Percentiles rank a stretch among this genome's conserved stretches.
Evolutionary conservation across 345 rosid genomes (phyloP).

Genomic region (Linum tenue): DNA sequence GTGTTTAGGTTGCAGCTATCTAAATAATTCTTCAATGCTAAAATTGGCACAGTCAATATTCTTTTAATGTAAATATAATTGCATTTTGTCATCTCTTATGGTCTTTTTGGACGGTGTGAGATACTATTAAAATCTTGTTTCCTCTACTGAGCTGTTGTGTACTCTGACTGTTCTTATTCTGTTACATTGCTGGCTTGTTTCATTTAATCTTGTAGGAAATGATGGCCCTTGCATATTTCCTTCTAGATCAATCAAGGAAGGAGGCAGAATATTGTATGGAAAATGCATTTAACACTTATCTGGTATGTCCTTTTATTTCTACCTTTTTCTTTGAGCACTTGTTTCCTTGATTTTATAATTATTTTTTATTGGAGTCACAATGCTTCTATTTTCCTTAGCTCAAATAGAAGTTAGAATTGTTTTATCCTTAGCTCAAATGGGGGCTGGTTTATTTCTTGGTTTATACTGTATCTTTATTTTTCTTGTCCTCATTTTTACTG

Average conservation of each 20-base stretch:
- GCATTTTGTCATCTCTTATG: neutral
- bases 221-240: conserved; percentile 85
- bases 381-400: neutral
- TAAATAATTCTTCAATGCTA: neutral
- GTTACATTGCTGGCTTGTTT: conserved; percentile 9
- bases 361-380: neutral
- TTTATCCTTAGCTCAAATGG: neutral
- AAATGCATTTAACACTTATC: conserved; percentile 83
- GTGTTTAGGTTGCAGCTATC: neutral
- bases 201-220: conserved; percentile 63
- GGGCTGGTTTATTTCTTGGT: neutral
- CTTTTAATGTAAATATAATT: neutral
- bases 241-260: conserved; percentile 92
- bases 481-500: neutral
- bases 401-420: too few species aligned
- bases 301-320: conserved; percentile 37
- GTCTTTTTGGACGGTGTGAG: neutral
- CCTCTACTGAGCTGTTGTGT: neutral
- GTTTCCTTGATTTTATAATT: conserved; percentile 6
- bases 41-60: neutral
- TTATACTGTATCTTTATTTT: neutral
- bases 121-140: neutral
- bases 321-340: conserved; percentile 5
- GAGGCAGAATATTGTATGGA: conserved; percentile 98
- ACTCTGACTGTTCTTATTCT: neutral